phyloP scores from a whole-genome alignment of 202 grass and related monocot species.

The Saccharum hybrid region DNA sequence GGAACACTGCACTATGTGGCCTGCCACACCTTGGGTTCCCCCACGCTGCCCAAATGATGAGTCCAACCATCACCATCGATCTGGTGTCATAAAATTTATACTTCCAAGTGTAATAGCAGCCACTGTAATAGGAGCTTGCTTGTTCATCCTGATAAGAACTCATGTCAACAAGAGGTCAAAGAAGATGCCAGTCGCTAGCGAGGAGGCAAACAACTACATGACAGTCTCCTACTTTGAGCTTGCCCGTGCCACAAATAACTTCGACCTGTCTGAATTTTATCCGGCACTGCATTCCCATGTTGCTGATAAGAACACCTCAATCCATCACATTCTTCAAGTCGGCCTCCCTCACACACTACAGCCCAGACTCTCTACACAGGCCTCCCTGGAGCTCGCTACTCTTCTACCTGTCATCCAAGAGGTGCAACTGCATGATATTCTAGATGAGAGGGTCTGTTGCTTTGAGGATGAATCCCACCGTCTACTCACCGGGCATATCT shows the following conservation, averaged over 20 bases:
- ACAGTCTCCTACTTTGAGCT: slow-evolving; percentile 57
- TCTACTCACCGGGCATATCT: too few species aligned
- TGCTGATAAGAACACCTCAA: too few species aligned
- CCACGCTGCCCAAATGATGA: slow-evolving; percentile 24
- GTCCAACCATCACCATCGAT: neutral
- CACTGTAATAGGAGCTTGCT: slow-evolving; percentile 31
- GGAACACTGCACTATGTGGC: slow-evolving; percentile 50
- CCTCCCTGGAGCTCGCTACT: too few species aligned
- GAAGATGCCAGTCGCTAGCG: neutral
- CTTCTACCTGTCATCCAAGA: too few species aligned
- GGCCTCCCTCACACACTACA: too few species aligned
- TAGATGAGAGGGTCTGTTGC: too few species aligned
- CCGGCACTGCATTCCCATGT: too few species aligned
- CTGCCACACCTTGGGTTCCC: slow-evolving; percentile 40
- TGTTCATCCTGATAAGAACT: slow-evolving; percentile 36
- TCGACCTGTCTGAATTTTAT: too few species aligned
- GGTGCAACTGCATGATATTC: too few species aligned
- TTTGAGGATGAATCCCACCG: too few species aligned
- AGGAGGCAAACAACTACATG: slow-evolving; percentile 14
- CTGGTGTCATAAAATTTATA: slow-evolving; percentile 40
- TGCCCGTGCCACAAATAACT: slow-evolving; percentile 49
- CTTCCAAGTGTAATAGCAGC: slow-evolving; percentile 37
- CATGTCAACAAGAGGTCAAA: slow-evolving; percentile 10
- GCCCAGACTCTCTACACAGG: too few species aligned
- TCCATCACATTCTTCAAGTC: too few species aligned